Percentiles rank a stretch among this genome's conserved stretches.
phyloP scores from a whole-genome alignment of 164 flowering plant species.

The Dillenia suffruticosa region DNA sequence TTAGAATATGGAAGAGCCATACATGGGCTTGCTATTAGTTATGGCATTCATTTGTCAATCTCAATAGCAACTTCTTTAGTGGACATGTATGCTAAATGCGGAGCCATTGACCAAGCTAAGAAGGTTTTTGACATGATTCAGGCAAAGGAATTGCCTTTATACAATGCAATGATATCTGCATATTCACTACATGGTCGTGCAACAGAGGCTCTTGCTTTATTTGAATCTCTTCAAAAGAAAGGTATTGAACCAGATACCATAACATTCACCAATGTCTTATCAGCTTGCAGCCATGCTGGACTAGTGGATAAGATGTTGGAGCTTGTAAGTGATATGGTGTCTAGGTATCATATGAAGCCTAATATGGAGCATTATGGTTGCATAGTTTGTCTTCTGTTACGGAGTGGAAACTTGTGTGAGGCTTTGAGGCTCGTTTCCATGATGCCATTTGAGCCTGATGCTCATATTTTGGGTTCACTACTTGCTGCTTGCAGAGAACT shows the following conservation, averaged over 20 bases:
- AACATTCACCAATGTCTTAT: constrained; percentile 48
- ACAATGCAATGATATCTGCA: constrained; percentile 56
- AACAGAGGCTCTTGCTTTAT: constrained; percentile 40
- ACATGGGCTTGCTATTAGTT: constrained; percentile 45
- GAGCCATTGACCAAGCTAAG: constrained; percentile 36
- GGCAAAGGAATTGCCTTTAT: constrained; percentile 42
- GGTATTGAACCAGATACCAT: constrained; percentile 45
- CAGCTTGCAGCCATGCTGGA: constrained; percentile 61
- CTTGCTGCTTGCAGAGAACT: constrained; percentile 43
- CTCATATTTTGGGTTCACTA: constrained; percentile 40
- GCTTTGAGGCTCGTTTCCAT: constrained; percentile 30
- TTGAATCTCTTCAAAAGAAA: constrained; percentile 26
- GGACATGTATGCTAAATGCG: constrained; percentile 76
- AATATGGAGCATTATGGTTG: constrained; percentile 61
- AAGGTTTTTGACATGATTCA: constrained; percentile 33
- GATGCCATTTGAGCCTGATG: constrained; percentile 53
- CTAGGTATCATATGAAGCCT: constrained; percentile 30
- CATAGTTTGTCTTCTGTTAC: constrained; percentile 49
- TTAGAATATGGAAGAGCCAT: constrained; percentile 43
- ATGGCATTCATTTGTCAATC: constrained; percentile 15
- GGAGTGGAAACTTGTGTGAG: constrained; percentile 36
- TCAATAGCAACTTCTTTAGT: constrained; percentile 45
- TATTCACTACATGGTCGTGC: constrained; percentile 57
- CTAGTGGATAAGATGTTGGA: constrained; percentile 46
- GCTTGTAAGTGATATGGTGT: constrained; percentile 37